Evolutionary conservation across 2,329 filamentous ascomycete genomes (phyloP).

Genomic region (Fusarium sp.): DNA sequence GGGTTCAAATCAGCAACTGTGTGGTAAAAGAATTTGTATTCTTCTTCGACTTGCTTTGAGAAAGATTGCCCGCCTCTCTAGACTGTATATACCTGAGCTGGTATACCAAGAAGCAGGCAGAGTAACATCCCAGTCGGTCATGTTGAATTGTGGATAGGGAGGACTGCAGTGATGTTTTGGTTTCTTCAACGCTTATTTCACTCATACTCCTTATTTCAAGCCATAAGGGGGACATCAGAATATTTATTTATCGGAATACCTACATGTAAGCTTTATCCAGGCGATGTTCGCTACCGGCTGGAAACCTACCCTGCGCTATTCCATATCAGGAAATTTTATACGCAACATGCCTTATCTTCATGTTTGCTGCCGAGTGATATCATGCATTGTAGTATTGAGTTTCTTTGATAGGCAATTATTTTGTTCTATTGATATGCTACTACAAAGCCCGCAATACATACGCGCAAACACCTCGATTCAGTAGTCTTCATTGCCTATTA

Average conservation of each 20-base stretch:
- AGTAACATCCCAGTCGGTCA: background rate
- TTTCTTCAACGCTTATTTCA: background rate
- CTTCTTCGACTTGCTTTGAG: background rate
- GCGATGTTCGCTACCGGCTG: accelerated
- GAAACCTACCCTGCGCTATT: background rate
- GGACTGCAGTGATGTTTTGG: accelerated
- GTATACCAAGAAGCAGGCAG: conserved; percentile 1
- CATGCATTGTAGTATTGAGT: no score
- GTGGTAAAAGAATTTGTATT: accelerated
- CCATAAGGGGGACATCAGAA: no score
- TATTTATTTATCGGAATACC: accelerated
- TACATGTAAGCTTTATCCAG: accelerated
- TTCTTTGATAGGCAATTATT: background rate
- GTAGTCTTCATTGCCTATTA: background rate
- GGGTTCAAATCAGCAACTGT: accelerated
- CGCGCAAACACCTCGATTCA: accelerated
- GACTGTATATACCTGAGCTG: background rate
- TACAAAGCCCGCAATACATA: accelerated
- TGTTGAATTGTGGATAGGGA: background rate
- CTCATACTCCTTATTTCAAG: accelerated
- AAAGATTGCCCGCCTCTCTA: background rate
- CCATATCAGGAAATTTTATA: background rate
- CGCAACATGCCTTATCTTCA: background rate
- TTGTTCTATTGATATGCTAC: accelerated
- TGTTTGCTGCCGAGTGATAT: no score